Evolutionary conservation across 2,329 filamentous ascomycete species (phyloP), one percentile per base, ranked within the genome.

Genomic region (Aspergillus brunneoviolaceus): DNA sequence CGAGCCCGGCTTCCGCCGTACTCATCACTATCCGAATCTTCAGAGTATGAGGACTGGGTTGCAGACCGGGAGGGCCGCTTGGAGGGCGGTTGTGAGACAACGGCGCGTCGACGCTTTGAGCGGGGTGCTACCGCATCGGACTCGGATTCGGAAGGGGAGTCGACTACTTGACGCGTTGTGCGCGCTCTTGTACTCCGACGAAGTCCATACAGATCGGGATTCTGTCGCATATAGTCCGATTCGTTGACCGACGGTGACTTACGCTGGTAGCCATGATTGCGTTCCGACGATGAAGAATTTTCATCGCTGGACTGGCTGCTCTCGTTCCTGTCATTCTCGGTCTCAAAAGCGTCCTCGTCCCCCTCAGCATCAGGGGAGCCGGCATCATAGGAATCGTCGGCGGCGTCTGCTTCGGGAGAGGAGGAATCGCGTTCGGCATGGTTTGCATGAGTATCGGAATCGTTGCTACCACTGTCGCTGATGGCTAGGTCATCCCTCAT

Each of bases 161-260:
- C 85, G 67, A 87, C 85, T 67, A 89, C 79, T 67, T 85, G 85
- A 69, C 86, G 85, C 61, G 81, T 81, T 63, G 83, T 83, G 67
- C 87, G 84, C 66, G 86, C 86, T 66, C 87, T 85, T 73, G 84
- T 93, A 81, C 95, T 99, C 80, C 95, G 87, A 69, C 95, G 87
- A 67, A 99, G 83, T 51, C 95, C 95, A 80, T 98, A 99, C 9
- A 99, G 82, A 78, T 96, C 92, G 49, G 95, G 95, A 71, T 99
- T 96, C 72, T 91, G 90, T 70, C 89, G 85, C 69, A 98, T 96
- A 72, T 88, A 93, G 51, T 92, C 88, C 60, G 95, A 89, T 69
- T 95, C 90, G 55, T 89, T 87, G 42, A 85, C 77, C 74, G 72
- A 82, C 75, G 66, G 82, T 77, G 79, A 91, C 89, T 77, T 87